Conservation (phyloP, 73 alveolate species). For the Stentor coeruleus region DNA sequence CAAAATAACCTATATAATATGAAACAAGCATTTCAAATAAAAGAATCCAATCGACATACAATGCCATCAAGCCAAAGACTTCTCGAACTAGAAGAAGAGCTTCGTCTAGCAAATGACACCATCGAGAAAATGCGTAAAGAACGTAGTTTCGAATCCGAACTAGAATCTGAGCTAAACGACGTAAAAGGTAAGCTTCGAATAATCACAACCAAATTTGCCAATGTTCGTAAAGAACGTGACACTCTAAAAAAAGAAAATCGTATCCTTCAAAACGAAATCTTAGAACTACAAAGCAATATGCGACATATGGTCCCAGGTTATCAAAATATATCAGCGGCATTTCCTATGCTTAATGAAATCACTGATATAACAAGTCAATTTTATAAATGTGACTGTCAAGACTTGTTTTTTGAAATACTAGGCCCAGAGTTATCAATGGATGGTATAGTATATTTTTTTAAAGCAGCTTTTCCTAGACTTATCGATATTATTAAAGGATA, state of each 20-base stretch:
- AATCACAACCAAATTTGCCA: conserved; percentile 78
- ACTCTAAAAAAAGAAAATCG: conserved; percentile 71
- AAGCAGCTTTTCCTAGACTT: conserved; percentile 59
- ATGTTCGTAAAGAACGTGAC: conserved; percentile 80
- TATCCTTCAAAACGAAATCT: conserved; percentile 76
- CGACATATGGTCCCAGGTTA: conserved; percentile 95
- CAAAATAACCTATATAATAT: too few species aligned
- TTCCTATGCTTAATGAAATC: conserved; percentile 91
- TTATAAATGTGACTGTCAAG: conserved; percentile 92
- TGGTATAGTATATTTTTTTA: conserved; percentile 83
- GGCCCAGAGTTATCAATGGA: conserved; percentile 90
- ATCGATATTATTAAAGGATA: conserved; percentile 58
- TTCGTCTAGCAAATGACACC: conserved; percentile 10
- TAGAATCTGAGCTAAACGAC: conserved; percentile 42
- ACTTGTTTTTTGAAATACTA: conserved; percentile 89
- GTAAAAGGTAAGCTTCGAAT: conserved; percentile 51
- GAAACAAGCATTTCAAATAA: conserved; percentile 23
- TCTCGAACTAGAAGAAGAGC: conserved; percentile 16
- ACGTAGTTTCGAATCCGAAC: not conserved
- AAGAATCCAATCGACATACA: conserved; percentile 11
- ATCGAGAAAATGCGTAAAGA: not conserved
- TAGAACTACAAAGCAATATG: conserved; percentile 74
- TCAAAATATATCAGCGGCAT: conserved; percentile 82
- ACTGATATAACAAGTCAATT: conserved; percentile 78
- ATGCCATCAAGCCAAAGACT: not conserved